Evolutionary conservation across 805 yeast species (phyloP).

Genomic region (Monosporozyma yasuniensis): DNA sequence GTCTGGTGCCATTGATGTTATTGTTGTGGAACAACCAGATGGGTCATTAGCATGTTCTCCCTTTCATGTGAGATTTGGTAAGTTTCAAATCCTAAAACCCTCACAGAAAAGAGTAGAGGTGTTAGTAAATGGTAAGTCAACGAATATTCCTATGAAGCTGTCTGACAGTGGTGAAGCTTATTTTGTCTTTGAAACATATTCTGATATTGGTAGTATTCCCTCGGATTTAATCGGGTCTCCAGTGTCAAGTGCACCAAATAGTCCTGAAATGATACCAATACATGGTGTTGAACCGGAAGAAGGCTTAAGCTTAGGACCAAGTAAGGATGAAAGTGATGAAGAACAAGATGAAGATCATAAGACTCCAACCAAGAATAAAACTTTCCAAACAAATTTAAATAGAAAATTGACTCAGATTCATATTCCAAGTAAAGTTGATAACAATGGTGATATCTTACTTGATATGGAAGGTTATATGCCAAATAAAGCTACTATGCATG

Average conservation of each 20-base stretch:
- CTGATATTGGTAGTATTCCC: constrained; percentile 53
- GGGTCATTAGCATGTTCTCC: constrained; percentile 82
- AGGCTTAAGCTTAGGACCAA: not conserved
- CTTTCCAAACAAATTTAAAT: constrained; percentile 39
- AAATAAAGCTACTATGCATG: constrained; percentile 64
- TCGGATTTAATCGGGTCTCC: constrained; percentile 78
- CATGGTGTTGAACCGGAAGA: constrained; percentile 13
- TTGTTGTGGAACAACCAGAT: constrained; percentile 83
- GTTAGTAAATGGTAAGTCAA: constrained; percentile 69
- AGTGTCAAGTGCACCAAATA: constrained; percentile 55
- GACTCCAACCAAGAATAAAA: constrained; percentile 7
- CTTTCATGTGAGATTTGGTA: constrained; percentile 93
- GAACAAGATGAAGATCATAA: constrained; percentile 5
- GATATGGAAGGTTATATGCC: constrained; percentile 97
- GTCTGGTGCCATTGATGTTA: constrained; percentile 94
- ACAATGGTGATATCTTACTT: constrained; percentile 79
- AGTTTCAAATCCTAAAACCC: constrained; percentile 84
- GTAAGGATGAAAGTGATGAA: constrained; percentile 16
- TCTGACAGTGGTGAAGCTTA: constrained; percentile 98
- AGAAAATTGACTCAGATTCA: constrained; percentile 57
- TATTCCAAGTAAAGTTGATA: constrained; percentile 80
- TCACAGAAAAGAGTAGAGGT: constrained; percentile 91
- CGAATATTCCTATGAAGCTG: constrained; percentile 87
- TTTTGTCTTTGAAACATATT: constrained; percentile 83
- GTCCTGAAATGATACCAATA: constrained; percentile 38